Evolutionary conservation across 179 eudicot species (phyloP), one percentile per base, ranked within the genome.

Genomic region (Beta corolliflora): DNA sequence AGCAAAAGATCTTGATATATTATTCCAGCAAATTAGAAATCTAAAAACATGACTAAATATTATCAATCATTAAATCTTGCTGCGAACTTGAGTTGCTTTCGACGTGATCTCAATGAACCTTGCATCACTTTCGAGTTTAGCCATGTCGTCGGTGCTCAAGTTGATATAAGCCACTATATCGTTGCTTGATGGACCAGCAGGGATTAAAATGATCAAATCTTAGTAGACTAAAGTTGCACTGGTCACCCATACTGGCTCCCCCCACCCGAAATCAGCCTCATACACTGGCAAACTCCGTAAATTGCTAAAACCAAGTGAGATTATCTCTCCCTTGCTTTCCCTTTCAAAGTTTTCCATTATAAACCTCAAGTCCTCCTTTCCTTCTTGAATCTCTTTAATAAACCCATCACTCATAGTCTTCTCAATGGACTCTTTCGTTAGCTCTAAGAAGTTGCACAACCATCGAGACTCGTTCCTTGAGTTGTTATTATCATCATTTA

Each of bases 261-360:
- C 91, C 91, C 89, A 89, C 9, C 91, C 89, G 25, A 89, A 89
- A 85, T 89, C 89, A 16, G 84, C 84, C 29, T 89, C 89, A 65
- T 87, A 82, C 55, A 83, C 3, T 5, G 83, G 88, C 23, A 87
- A 84, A 73, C 82, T 81, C 14, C 86, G 41, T 82, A 83, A 9
- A 23, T 82, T 85, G 7, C 88, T 87, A 19, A 84, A 87, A 18
- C 73, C 75, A 6, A 84, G 36, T 0, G 82, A 46, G 1, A 53
- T 55, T 19, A 85, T 46, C 64, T 89, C 87, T 0, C 79, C 86
- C 16, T 73, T 83, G 4, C 0, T 15, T 7, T 48, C 48, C 12
- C 15, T 81, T 10, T 25, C 78, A 16, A 58, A 13, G 5, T 31
- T 44, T 44, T 83, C 70, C 45, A 41, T 79, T 25, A 85, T n/a